Conservation (phyloP, 1,139 yeast genomes). For the Geotrichum citri-aurantii region DNA sequence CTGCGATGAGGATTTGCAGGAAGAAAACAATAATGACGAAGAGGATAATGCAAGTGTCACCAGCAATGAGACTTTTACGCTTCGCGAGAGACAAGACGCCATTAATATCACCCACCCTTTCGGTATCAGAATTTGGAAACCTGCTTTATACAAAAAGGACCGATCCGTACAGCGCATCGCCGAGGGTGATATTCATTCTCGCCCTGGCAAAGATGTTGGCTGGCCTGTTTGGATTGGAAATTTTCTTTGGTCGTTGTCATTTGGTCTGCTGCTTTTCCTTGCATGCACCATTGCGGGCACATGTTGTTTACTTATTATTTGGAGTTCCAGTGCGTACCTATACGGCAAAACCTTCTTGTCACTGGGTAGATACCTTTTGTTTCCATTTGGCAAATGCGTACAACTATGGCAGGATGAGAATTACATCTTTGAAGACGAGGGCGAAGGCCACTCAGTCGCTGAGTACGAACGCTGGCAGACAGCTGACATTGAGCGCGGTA, state of each 20-base stretch:
- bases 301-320: slow-evolving; percentile 41
- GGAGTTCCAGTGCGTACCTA: slow-evolving; percentile 41
- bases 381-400: slow-evolving; percentile 89
- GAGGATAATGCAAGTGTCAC: slow-evolving; percentile 45
- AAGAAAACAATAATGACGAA: slow-evolving; percentile 26
- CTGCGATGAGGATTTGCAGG: slow-evolving; percentile 28
- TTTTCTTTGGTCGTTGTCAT: slow-evolving; percentile 63
- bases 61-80: slow-evolving; percentile 67
- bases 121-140: slow-evolving; percentile 98
- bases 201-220: slow-evolving; percentile 50
- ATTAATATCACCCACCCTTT: slow-evolving; percentile 96
- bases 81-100: slow-evolving; percentile 90
- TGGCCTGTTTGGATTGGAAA: slow-evolving; percentile 69
- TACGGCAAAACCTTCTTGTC: slow-evolving; percentile 60
- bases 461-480: slow-evolving; percentile 90
- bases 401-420: slow-evolving; percentile 71
- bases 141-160: slow-evolving; percentile 86
- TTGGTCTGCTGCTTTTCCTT: slow-evolving; percentile 57
- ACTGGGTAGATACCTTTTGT: slow-evolving; percentile 64
- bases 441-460: slow-evolving; percentile 78
- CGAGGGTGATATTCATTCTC: slow-evolving; percentile 87
- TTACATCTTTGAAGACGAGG: slow-evolving; percentile 79
- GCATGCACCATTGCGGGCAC: slow-evolving; percentile 47
- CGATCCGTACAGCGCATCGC: slow-evolving; percentile 91
- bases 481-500: slow-evolving; percentile 53